Conservation (phyloP, 2,329 filamentous ascomycete species). For the Sclerotinia borealis region DNA sequence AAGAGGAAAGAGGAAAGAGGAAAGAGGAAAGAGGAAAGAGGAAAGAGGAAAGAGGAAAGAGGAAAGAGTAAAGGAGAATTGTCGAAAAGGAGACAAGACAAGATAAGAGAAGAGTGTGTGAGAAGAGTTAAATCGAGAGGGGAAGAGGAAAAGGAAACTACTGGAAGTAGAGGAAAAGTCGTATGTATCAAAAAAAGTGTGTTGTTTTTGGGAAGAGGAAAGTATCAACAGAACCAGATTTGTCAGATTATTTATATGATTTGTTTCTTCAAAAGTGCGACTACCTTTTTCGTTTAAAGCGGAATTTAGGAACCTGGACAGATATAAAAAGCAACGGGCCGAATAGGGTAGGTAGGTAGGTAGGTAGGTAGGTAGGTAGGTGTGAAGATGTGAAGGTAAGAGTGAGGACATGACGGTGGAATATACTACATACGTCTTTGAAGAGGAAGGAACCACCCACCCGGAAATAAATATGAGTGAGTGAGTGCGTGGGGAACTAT, state of each 20-base stretch:
- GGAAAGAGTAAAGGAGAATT: background rate
- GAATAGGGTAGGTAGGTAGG: background rate
- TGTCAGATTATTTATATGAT: background rate
- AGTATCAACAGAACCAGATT: background rate
- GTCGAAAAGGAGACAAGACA: background rate
- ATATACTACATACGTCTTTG: no score
- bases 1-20: background rate
- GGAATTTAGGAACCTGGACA: background rate
- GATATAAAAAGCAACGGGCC: background rate
- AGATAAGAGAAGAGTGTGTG: background rate
- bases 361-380: no score
- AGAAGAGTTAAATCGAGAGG: background rate
- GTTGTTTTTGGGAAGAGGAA: background rate
- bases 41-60: background rate
- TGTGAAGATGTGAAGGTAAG: no score
- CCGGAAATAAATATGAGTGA: background rate
- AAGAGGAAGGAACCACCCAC: no score
- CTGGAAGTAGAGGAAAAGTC: background rate
- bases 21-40: background rate
- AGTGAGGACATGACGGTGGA: background rate
- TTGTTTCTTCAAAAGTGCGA: constrained; percentile 1
- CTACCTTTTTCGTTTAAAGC: background rate
- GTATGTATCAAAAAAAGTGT: background rate
- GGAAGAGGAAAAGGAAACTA: background rate
- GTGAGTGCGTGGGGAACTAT: background rate